Conservation (phyloP, 352 stramenopile species). For the Globisporangium barbulae region DNA sequence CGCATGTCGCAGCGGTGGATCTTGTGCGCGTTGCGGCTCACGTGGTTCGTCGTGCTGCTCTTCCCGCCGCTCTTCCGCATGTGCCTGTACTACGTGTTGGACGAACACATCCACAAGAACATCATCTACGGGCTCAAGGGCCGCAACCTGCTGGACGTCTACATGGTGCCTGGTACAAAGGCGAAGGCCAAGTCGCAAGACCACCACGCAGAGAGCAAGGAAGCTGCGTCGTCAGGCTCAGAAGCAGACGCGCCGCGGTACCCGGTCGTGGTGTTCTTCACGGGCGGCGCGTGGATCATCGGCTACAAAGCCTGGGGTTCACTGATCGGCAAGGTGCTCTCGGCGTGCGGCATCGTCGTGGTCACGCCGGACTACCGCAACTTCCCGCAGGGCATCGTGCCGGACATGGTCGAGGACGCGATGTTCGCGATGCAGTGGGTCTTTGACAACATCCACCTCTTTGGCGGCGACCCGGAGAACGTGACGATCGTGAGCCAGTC, state of each 20-base stretch:
- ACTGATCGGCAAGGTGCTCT: conserved; percentile 77
- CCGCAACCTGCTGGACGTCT: conserved; percentile 86
- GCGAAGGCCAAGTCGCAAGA: conserved; percentile 13
- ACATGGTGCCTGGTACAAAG: conserved; percentile 37
- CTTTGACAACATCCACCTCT: conserved; percentile 77
- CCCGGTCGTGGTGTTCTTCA: conserved; percentile 89
- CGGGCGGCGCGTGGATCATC: conserved; percentile 91
- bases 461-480: conserved; percentile 82
- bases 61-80: conserved; percentile 53
- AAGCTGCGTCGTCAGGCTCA: neutral
- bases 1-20: conserved; percentile 73
- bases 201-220: conserved; percentile 13
- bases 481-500: conserved; percentile 89
- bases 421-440: conserved; percentile 85
- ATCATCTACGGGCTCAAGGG: conserved; percentile 72
- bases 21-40: conserved; percentile 54
- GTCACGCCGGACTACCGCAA: conserved; percentile 92
- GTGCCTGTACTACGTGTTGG: conserved; percentile 52
- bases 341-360: conserved; percentile 74
- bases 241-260: conserved; percentile 21
- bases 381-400: conserved; percentile 84
- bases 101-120: conserved; percentile 71
- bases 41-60: conserved; percentile 60
- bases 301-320: conserved; percentile 92
- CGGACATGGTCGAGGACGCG: conserved; percentile 89